Percentiles rank a stretch among this genome's conserved stretches.
Evolutionary conservation across 139 green algal genomes (phyloP).

Genomic region (Chlorella sp.): DNA sequence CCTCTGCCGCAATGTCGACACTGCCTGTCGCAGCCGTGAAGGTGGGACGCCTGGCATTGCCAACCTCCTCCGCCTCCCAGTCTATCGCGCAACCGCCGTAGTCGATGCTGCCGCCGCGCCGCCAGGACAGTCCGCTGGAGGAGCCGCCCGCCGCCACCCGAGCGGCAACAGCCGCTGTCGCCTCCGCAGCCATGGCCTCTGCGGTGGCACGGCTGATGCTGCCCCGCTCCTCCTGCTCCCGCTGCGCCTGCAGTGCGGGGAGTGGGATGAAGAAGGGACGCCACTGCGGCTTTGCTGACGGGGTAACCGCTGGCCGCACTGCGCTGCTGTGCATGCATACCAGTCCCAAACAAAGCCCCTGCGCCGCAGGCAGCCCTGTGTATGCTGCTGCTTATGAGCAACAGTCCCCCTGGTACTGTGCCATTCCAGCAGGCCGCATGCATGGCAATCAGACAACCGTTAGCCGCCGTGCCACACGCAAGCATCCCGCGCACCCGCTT

Average conservation of each 20-base stretch:
- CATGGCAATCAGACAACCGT: too few relatives aligned
- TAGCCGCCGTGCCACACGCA: too few relatives aligned
- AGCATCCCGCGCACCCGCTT: too few relatives aligned
- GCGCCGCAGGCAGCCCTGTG: too few relatives aligned
- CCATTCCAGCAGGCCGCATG: too few relatives aligned
- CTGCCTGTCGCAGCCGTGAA: neutral
- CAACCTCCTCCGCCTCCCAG: neutral
- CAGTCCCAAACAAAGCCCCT: too few relatives aligned
- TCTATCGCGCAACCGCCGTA: constrained; percentile 19
- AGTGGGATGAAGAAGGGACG: too few relatives aligned
- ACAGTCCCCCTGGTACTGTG: too few relatives aligned
- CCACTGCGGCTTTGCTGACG: too few relatives aligned
- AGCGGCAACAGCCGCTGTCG: constrained; percentile 2
- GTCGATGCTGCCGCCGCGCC: neutral
- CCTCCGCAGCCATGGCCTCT: neutral
- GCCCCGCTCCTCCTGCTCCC: constrained; percentile 35
- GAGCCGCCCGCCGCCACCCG: neutral
- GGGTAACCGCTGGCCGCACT: too few relatives aligned
- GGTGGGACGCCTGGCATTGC: neutral
- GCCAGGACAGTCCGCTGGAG: neutral
- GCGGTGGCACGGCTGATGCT: constrained; percentile 31
- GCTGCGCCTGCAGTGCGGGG: neutral
- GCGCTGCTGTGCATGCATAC: too few relatives aligned
- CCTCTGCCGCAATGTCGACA: neutral
- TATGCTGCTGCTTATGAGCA: too few relatives aligned